Percentiles rank a stretch among this genome's conserved stretches.
These are phyloP conservation scores for Cinnamomum micranthum DNA, from an alignment of 164 flowering plant genomes.

Conservation along the genomic window DNA sequence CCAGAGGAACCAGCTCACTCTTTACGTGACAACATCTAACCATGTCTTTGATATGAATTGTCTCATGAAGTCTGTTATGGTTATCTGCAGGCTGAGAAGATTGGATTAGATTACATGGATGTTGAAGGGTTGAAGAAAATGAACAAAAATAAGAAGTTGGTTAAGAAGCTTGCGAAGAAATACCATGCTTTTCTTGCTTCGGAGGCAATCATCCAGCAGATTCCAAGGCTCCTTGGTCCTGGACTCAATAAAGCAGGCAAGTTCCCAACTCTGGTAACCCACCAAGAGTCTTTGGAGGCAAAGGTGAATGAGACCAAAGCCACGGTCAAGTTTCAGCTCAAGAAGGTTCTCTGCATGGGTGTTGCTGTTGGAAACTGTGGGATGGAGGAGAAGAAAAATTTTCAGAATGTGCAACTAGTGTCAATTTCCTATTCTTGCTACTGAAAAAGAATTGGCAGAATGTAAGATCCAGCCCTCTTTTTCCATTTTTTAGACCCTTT, in stretches of 20 bases:
- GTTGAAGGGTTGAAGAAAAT: conserved; percentile 19
- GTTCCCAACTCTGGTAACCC: conserved; percentile 19
- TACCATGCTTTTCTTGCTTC: conserved; percentile 24
- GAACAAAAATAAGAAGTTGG: conserved; percentile 24
- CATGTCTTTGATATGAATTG: too few relatives aligned
- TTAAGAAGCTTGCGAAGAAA: conserved; percentile 20
- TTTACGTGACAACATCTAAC: not conserved
- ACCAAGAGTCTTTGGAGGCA: conserved; percentile 16
- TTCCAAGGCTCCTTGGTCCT: conserved; percentile 20
- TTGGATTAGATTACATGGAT: conserved; percentile 20
- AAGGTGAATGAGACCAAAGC: conserved; percentile 25
- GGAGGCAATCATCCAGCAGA: conserved; percentile 19
- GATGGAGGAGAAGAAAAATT: conserved; percentile 21
- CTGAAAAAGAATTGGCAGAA: conserved; percentile 24
- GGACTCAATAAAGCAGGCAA: conserved; percentile 21
- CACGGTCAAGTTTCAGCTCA: conserved; percentile 22
- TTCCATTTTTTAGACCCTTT: not conserved
- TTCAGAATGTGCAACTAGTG: conserved; percentile 22
- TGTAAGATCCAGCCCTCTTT: not conserved
- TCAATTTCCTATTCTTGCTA: conserved; percentile 20
- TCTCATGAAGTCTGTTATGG: not conserved
- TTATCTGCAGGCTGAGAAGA: conserved; percentile 16
- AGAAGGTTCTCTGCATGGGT: conserved; percentile 23
- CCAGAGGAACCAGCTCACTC: not conserved
- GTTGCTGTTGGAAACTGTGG: conserved; percentile 21